A percentile compares a stretch with the other conserved stretches of the same genome.
These are phyloP conservation scores for Miscanthus lutarioriparius DNA, from an alignment of 176 grass and related monocot genomes.

Conservation along the genomic window DNA sequence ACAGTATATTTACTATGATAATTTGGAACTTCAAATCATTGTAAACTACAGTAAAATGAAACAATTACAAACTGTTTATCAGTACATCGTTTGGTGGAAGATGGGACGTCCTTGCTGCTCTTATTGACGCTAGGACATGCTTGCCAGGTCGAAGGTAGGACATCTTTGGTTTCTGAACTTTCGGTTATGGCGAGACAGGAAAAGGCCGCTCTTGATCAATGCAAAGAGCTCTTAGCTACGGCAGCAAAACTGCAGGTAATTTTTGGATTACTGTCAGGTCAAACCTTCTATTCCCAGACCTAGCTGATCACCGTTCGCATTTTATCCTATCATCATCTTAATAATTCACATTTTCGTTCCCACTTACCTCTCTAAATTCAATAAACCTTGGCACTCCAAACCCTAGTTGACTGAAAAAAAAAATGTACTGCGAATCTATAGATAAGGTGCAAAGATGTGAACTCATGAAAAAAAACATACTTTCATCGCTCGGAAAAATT, in stretches of 20 bases:
- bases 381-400: background rate
- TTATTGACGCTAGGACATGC: conserved; percentile 32
- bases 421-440: background rate
- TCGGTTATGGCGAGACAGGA: conserved; percentile 42
- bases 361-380: background rate
- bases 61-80: background rate
- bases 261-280: conserved; percentile 1
- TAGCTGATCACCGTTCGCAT: background rate
- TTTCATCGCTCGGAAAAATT: no score
- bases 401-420: background rate
- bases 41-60: background rate
- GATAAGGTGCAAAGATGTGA: background rate
- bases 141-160: conserved; percentile 55
- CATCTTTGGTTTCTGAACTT: conserved; percentile 60
- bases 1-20: background rate
- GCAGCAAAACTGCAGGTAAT: conserved; percentile 71
- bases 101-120: background rate
- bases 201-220: conserved; percentile 61
- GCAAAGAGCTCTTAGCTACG: conserved; percentile 60
- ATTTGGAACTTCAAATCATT: background rate
- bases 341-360: background rate
- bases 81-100: conserved; percentile 1
- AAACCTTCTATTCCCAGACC: background rate
- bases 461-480: background rate
- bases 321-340: background rate